Conservation (phyloP, 148 eudicot genomes). For the Chenopodium berlandieri region DNA sequence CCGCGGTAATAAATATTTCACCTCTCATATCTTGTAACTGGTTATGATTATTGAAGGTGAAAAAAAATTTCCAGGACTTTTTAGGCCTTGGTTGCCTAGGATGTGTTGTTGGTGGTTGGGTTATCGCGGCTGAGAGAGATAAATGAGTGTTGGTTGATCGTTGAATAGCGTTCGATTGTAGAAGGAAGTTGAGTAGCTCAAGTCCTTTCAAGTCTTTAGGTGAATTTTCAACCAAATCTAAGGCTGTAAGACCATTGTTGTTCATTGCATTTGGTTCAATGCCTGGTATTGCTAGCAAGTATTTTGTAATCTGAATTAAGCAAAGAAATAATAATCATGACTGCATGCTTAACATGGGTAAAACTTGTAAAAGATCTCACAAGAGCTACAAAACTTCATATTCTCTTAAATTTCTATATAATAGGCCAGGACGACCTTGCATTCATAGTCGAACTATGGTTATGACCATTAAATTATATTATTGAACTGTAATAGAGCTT, state of each 20-base stretch:
- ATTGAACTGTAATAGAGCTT: too few relatives aligned
- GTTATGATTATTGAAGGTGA: conserved; percentile 19
- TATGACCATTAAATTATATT: too few relatives aligned
- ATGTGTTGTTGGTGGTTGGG: not conserved
- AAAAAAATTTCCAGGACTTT: conserved; percentile 25
- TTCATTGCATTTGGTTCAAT: conserved; percentile 26
- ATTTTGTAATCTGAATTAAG: conserved; percentile 29
- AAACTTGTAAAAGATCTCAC: too few relatives aligned
- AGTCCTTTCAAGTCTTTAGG: conserved; percentile 40
- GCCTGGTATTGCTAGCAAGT: conserved; percentile 24
- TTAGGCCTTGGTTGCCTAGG: conserved; percentile 5
- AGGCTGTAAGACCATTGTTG: conserved; percentile 31
- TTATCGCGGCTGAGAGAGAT: not conserved
- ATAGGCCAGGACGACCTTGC: too few relatives aligned
- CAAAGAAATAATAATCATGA: not conserved
- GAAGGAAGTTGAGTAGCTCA: conserved; percentile 32
- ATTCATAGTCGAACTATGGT: too few relatives aligned
- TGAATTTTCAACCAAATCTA: conserved; percentile 37
- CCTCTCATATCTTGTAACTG: conserved; percentile 29
- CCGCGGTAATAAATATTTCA: conserved; percentile 13
- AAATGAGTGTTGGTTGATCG: not conserved
- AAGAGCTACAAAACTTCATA: too few relatives aligned
- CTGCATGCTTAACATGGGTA: not conserved
- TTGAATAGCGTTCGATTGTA: conserved; percentile 16
- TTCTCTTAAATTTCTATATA: too few relatives aligned